phyloP scores from a whole-genome alignment of 352 stramenopile genomes.

The Paralagenidium karlingii region DNA sequence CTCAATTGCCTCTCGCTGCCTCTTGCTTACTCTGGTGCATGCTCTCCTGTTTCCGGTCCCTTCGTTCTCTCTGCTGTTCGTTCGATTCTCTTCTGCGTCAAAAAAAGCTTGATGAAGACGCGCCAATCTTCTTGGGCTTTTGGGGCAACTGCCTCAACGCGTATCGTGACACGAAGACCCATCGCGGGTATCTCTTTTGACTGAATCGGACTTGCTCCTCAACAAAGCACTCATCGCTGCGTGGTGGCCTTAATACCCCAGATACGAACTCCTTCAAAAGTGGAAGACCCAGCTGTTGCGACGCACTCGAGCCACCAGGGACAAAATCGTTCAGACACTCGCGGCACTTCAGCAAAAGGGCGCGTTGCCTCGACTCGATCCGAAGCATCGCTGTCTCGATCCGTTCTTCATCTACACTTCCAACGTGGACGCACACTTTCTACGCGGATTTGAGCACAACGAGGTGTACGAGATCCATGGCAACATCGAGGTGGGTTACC shows the following conservation, averaged over 20 bases:
- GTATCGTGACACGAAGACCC: slow-evolving; percentile 68
- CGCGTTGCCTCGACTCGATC: slow-evolving; percentile 12
- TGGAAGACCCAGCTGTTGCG: slow-evolving; percentile 28
- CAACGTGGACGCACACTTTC: slow-evolving; percentile 86
- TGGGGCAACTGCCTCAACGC: slow-evolving; percentile 83
- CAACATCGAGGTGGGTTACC: slow-evolving; percentile 69
- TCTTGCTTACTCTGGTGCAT: not conserved
- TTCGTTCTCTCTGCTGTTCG: too few relatives aligned
- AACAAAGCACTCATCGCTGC: not conserved
- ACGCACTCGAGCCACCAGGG: slow-evolving; percentile 2
- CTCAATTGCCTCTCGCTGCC: not conserved
- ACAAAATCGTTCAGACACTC: slow-evolving; percentile 22
- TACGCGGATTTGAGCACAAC: slow-evolving; percentile 45
- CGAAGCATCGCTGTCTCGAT: slow-evolving; percentile 18
- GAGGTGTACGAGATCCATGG: slow-evolving; percentile 86
- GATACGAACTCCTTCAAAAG: slow-evolving; percentile 43
- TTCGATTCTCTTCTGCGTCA: too few relatives aligned
- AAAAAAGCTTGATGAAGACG: slow-evolving; percentile 49
- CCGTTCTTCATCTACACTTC: slow-evolving; percentile 89
- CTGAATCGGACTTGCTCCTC: too few relatives aligned
- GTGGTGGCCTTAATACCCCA: slow-evolving; percentile 12
- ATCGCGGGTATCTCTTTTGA: slow-evolving; percentile 36
- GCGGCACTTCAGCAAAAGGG: slow-evolving; percentile 16
- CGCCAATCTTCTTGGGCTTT: slow-evolving; percentile 85
- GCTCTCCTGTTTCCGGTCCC: too few relatives aligned